A percentile compares a stretch with the other conserved stretches of the same genome.
These are phyloP conservation scores for Clarireedia monteithiana DNA, from an alignment of 2,329 filamentous ascomycete species.

Conservation along the genomic window DNA sequence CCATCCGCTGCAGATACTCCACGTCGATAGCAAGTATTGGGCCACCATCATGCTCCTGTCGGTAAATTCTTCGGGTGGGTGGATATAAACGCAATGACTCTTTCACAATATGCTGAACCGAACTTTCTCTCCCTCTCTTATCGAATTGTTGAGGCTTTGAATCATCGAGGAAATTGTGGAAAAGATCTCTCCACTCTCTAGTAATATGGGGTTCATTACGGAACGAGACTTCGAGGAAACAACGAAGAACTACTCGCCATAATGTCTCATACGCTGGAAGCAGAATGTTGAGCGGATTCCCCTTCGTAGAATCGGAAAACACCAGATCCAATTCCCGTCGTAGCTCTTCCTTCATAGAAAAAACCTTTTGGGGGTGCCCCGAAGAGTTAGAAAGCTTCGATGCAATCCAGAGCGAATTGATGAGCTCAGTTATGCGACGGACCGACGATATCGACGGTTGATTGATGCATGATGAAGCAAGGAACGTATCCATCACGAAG, in stretches of 20 bases:
- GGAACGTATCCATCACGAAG: neutral
- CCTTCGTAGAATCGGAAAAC: neutral
- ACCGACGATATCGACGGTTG: neutral
- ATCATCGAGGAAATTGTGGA: neutral
- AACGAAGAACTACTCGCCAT: constrained; percentile 10
- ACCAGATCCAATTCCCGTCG: neutral
- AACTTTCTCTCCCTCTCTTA: neutral
- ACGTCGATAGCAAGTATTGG: neutral
- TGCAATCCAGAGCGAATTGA: constrained; percentile 5
- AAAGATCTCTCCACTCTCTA: neutral
- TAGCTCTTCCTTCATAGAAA: neutral
- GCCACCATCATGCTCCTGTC: neutral
- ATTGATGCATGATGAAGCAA: neutral
- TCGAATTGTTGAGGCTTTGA: neutral
- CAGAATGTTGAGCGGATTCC: constrained; percentile 11
- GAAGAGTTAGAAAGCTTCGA: neutral
- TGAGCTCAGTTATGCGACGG: neutral
- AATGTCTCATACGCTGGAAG: constrained; percentile 14
- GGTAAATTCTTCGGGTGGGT: constrained; percentile 5
- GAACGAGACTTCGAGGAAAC: constrained; percentile 6
- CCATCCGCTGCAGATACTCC: constrained; percentile 1
- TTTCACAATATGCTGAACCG: neutral
- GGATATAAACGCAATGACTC: constrained; percentile 7
- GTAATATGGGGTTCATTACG: neutral
- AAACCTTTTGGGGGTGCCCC: neutral